phyloP scores from a whole-genome alignment of 257 asterid species.

The Eucommia ulmoides region DNA sequence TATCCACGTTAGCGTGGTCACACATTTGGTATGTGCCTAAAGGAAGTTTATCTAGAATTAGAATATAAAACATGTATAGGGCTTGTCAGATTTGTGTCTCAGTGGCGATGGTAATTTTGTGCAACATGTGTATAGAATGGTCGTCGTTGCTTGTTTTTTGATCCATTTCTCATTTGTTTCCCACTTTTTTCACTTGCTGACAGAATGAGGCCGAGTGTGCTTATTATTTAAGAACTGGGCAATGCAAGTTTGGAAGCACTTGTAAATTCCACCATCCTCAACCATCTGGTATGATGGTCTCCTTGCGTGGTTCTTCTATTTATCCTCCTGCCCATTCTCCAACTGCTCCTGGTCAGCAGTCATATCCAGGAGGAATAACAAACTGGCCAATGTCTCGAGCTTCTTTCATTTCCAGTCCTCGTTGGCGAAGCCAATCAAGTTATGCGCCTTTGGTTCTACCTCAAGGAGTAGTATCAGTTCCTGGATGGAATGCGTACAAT shows the following conservation, averaged over 20 bases:
- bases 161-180: conserved; percentile 1
- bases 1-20: not conserved
- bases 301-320: conserved; percentile 81
- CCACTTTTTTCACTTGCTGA: conserved; percentile 10
- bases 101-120: not conserved
- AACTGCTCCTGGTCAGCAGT: conserved; percentile 57
- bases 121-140: not conserved
- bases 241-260: conserved; percentile 90
- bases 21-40: not conserved
- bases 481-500: conserved; percentile 79
- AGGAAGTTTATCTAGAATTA: not conserved
- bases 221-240: conserved; percentile 83
- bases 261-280: conserved; percentile 97
- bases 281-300: conserved; percentile 84
- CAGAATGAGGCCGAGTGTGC: conserved; percentile 83
- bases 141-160: not conserved
- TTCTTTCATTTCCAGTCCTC: conserved; percentile 74
- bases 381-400: conserved; percentile 45
- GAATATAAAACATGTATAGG: not conserved
- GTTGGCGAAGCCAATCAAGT: conserved; percentile 91
- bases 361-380: conserved; percentile 23
- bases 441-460: conserved; percentile 79
- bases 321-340: conserved; percentile 82
- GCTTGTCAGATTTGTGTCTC: not conserved
- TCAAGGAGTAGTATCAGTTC: conserved; percentile 81